A percentile compares a stretch with the other conserved stretches of the same genome.
Conservation (phyloP, 2,329 filamentous ascomycete species). For the Apiospora rasikravindrae region DNA sequence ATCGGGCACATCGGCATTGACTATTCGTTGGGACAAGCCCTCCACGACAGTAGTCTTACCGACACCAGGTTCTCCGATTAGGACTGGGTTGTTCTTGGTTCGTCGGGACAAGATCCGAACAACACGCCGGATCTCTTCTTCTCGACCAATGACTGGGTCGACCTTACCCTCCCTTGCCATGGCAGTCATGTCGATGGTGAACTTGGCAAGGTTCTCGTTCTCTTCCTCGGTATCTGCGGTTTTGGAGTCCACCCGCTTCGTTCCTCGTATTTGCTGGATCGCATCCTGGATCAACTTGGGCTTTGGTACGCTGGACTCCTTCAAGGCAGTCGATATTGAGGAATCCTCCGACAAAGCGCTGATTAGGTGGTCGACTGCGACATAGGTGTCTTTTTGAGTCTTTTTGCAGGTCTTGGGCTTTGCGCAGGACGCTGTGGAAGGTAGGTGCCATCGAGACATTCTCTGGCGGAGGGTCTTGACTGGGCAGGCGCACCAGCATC, state of each 20-base stretch:
- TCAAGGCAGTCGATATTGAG: slow-evolving; percentile 73
- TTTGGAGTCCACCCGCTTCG: slow-evolving; percentile 92
- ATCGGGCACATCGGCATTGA: slow-evolving; percentile 95
- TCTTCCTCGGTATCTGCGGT: slow-evolving; percentile 92
- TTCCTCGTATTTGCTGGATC: slow-evolving; percentile 90
- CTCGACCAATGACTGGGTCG: slow-evolving; percentile 94
- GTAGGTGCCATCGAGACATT: slow-evolving; percentile 80
- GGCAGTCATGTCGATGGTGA: slow-evolving; percentile 97
- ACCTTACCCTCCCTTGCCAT: slow-evolving; percentile 98
- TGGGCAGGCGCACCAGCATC: slow-evolving; percentile 85
- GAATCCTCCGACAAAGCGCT: slow-evolving; percentile 81
- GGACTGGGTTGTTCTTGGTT: slow-evolving; percentile 98
- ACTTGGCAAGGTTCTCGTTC: slow-evolving; percentile 95
- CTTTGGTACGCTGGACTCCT: slow-evolving; percentile 90
- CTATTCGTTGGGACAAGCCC: slow-evolving; percentile 91
- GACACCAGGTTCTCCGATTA: slow-evolving; percentile 97
- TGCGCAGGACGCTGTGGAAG: slow-evolving; percentile 81
- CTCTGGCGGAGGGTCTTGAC: slow-evolving; percentile 93
- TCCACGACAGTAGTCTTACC: slow-evolving; percentile 99
- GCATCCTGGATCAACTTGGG: slow-evolving; percentile 88
- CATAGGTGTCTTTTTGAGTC: slow-evolving; percentile 95
- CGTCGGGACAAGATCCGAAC: slow-evolving; percentile 89
- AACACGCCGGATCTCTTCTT: slow-evolving; percentile 92
- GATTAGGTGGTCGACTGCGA: slow-evolving; percentile 95
- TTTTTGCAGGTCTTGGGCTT: slow-evolving; percentile 92